Evolutionary conservation across 2,329 filamentous ascomycete genomes (phyloP).

Genomic region (Alternaria arborescens): DNA sequence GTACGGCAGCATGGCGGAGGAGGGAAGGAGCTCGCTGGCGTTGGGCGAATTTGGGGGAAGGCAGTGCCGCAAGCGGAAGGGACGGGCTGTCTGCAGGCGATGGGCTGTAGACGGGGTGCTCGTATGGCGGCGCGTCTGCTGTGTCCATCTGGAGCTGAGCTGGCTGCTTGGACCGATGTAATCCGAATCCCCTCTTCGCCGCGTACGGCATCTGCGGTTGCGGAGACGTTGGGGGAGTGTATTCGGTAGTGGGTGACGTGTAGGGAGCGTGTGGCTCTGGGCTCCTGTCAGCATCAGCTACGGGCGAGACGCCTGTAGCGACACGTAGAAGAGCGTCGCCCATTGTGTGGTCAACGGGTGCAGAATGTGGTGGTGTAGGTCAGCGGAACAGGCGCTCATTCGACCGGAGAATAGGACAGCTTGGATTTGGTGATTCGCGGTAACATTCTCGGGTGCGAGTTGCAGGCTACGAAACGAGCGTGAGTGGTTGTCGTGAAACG

Average conservation of each 20-base stretch:
- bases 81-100: conserved; percentile 43
- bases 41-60: conserved; percentile 54
- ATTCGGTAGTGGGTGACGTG: conserved; percentile 35
- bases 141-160: conserved; percentile 44
- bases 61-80: conserved; percentile 19
- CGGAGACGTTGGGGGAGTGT: conserved; percentile 47
- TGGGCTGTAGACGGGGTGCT: conserved; percentile 41
- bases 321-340: conserved; percentile 35
- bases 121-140: conserved; percentile 32
- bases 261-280: conserved; percentile 36
- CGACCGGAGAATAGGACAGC: conserved; percentile 34
- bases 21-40: conserved; percentile 54
- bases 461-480: not conserved
- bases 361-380: conserved; percentile 8
- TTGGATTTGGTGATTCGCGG: conserved; percentile 30
- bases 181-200: conserved; percentile 33
- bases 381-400: conserved; percentile 36
- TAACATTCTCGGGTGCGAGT: conserved; percentile 38
- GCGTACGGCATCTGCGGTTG: conserved; percentile 30
- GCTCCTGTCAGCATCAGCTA: conserved; percentile 14
- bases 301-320: conserved; percentile 20
- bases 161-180: conserved; percentile 35
- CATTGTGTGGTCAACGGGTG: conserved; percentile 36
- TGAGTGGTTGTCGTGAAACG: not conserved
- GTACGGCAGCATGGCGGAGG: conserved; percentile 46